Evolutionary conservation across 1,139 yeast genomes (phyloP), one percentile per base, ranked within the genome.

Genomic region (Hyphopichia fennica): DNA sequence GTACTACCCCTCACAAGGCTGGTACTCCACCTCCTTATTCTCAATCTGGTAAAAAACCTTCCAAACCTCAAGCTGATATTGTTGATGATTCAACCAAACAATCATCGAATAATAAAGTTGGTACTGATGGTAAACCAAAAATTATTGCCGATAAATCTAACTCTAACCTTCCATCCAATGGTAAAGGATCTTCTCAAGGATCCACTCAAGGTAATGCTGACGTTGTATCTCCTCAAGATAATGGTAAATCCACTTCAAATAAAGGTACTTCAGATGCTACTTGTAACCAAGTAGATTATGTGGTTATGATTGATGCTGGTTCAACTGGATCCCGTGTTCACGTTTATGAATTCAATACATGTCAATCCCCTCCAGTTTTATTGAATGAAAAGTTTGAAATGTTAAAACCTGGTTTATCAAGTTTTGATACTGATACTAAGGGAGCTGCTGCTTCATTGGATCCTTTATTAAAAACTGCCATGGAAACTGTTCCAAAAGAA

Each of bases 301-400:
- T 91, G 30, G 79, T 93, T 23, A 89, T 93, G 96, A 74, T 93
- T 41, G 99, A 93, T 67, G 99, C 98, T 2, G 99, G 99, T 13
- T 89, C 97, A 2, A 86, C 96, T 7, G 99, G 99, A 27, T 90
- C 97, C 20, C 83, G 99, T 62, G 88, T 93, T 30, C 99, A 93
- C 63, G 85, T 93, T 30, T 93, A 93, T 67, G 84, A 87, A 58
- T 93, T 93, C 68, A 87, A 89, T 67, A 82, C 89, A 42, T 90
- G 98, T 59, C 71, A 76, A 42, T 73, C 85, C 37, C 93, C 96
- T 44, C 99, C 99, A 32, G 73, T 67, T 45, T 80, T 95, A 50
- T 67, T 89, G 44, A 71, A 77, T 38, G 99, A 93, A 68, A 79
- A 76, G 42, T 95, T 93, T 62, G 75, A 90, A 60, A 89, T 88